phyloP scores from a whole-genome alignment of 192 early-diverging fungal genomes.

The Borealophlyctis nickersoniae region DNA sequence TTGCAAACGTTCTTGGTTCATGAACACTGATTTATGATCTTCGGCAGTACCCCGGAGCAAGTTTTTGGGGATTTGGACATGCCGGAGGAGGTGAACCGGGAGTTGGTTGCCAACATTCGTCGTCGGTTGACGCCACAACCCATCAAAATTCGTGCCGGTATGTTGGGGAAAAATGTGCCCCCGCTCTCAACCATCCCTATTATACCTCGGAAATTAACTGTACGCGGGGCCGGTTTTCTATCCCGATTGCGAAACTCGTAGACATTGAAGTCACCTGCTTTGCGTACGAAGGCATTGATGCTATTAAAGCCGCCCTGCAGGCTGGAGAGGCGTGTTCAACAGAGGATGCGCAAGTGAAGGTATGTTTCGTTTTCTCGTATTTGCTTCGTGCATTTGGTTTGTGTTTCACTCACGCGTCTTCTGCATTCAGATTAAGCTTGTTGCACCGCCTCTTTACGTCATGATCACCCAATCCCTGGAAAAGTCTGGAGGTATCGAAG shows the following conservation, averaged over 20 bases:
- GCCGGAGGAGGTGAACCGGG: slow-evolving; percentile 55
- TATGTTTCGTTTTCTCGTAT: neutral
- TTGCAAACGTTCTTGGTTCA: neutral
- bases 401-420: neutral
- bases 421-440: slow-evolving; percentile 61
- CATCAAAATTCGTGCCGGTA: slow-evolving; percentile 89
- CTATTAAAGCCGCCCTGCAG: slow-evolving; percentile 83
- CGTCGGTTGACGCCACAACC: slow-evolving; percentile 93
- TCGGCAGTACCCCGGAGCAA: slow-evolving; percentile 71
- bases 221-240: too few relatives aligned
- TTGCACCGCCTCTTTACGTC: slow-evolving; percentile 94
- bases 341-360: slow-evolving; percentile 72
- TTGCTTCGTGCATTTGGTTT: neutral
- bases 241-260: slow-evolving; percentile 24
- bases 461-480: slow-evolving; percentile 83
- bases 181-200: slow-evolving; percentile 14
- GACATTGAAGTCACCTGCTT: slow-evolving; percentile 94
- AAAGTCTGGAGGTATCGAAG: slow-evolving; percentile 77
- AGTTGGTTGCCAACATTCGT: slow-evolving; percentile 79
- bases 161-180: slow-evolving; percentile 15
- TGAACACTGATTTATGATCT: neutral
- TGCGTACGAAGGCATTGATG: slow-evolving; percentile 93
- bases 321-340: slow-evolving; percentile 83
- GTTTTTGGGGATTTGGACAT: slow-evolving; percentile 82
- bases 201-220: too few relatives aligned